Evolutionary conservation across 345 rosid genomes (phyloP).

Genomic region (Kandelia obovata): DNA sequence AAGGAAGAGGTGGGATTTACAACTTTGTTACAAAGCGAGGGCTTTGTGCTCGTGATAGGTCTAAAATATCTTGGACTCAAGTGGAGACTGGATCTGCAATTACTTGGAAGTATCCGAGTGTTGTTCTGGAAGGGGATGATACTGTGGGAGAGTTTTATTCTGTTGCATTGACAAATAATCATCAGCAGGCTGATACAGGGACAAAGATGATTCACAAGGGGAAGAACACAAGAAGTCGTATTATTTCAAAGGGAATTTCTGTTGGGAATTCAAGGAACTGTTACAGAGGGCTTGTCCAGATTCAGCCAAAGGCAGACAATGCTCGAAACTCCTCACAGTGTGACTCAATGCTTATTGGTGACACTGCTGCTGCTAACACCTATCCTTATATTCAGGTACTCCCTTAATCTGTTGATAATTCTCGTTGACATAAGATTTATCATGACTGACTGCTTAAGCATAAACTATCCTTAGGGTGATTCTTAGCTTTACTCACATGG

Average conservation of each 20-base stretch:
- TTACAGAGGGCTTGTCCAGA: slow-evolving; percentile 94
- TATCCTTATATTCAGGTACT: slow-evolving; percentile 86
- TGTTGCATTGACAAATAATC: slow-evolving; percentile 82
- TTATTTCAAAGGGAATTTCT: slow-evolving; percentile 90
- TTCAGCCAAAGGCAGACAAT: slow-evolving; percentile 89
- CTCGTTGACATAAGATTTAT: neutral
- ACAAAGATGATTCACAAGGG: slow-evolving; percentile 99
- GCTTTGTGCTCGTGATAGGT: slow-evolving; percentile 67
- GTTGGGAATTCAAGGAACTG: slow-evolving; percentile 74
- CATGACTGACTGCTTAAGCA: neutral
- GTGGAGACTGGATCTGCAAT: slow-evolving; percentile 98
- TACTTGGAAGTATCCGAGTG: slow-evolving; percentile 96
- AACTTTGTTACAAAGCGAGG: slow-evolving; percentile 98
- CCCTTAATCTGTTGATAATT: neutral
- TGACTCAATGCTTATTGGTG: slow-evolving; percentile 96
- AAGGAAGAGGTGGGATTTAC: slow-evolving; percentile 85
- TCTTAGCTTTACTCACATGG: neutral
- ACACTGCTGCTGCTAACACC: slow-evolving; percentile 89
- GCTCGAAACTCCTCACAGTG: slow-evolving; percentile 87
- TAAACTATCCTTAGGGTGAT: neutral
- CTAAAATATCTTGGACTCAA: slow-evolving; percentile 97
- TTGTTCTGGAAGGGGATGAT: slow-evolving; percentile 82
- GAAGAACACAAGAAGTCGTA: slow-evolving; percentile 77
- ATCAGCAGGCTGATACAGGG: slow-evolving; percentile 90
- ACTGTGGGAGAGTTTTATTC: slow-evolving; percentile 89